Percentiles rank a stretch among this genome's conserved stretches.
Conservation (phyloP, 139 green algal species). For the Micractinium sp. region DNA sequence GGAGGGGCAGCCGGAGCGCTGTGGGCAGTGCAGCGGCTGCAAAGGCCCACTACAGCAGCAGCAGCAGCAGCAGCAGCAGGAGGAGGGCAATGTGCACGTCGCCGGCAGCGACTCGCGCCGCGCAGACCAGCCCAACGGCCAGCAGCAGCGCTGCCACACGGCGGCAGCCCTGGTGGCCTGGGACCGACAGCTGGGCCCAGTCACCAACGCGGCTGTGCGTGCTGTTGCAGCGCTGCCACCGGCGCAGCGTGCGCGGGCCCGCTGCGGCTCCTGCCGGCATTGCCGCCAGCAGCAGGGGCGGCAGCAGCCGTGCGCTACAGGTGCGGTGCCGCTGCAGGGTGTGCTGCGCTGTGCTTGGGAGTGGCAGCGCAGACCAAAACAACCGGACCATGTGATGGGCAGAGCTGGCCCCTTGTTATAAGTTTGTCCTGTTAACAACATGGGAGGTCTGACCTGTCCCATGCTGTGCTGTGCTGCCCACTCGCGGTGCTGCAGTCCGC, state of each 20-base stretch:
- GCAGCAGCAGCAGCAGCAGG: neutral
- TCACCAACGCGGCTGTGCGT: neutral
- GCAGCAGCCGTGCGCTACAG: constrained; percentile 1
- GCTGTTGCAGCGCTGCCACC: neutral
- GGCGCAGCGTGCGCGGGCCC: neutral
- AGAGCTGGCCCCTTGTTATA: no score
- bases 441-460: no score
- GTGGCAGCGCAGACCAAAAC: no score
- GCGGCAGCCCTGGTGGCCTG: neutral
- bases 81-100: neutral
- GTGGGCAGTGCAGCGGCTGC: constrained; percentile 5
- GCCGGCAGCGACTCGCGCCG: neutral
- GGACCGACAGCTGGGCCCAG: constrained; percentile 26
- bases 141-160: neutral
- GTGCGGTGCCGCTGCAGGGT: neutral
- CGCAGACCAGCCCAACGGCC: neutral
- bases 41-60: neutral
- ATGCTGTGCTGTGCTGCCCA: neutral
- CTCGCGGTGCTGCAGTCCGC: neutral
- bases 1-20: neutral
- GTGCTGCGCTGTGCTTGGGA: neutral
- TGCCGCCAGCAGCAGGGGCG: neutral
- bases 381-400: no score
- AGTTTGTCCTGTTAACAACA: no score
- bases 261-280: constrained; percentile 18